Evolutionary conservation across 306 rosid genomes (phyloP), one percentile per base, ranked within the genome.

Genomic region (Cicer pinnatifidum): DNA sequence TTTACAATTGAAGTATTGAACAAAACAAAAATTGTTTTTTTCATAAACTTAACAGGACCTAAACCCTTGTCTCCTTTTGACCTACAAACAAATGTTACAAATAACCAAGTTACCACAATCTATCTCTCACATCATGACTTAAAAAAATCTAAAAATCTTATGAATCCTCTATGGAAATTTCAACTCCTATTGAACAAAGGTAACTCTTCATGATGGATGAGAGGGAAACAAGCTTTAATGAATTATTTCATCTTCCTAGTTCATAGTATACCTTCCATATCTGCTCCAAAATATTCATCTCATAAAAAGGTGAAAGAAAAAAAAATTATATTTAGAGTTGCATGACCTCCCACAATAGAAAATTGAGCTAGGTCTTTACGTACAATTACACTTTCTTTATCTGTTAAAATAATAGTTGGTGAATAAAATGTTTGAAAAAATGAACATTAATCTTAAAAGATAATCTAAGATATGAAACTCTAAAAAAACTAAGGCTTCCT

Each of bases 121-220:
- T 10, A 11, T 28, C 9, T 35, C 67, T 12, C 46, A 19, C 67
- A 35, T 37, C 67, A 47, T 20, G 19, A 45, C 56, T 38, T 1
- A 44, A 67, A 65, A 43, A 23, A 1, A 39, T 28, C 37, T 65
- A 9, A 10, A 5, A 41, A 65, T 17, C 10, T 41, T 9, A 46
- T 12, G 3, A 19, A 44, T 44, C 71, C 70, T 44, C 16, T 65
- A 66, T 44, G 35, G 35, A 28, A 28, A 28, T 28, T 28, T 37
- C 73, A 68, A 50, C 46, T 5, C 8, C 15, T 8, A 20, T 45
- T 68, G 8, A 61, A 13, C 71, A 61, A 73, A 11, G 71, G 38
- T 61, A 73, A 45, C 78, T 73, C 28, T 13, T 60, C 61, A 60
- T 11, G 51, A 73, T 12, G 35, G 57, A 23, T 37, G 28, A 74